These are phyloP conservation scores for Ogataea glucozyma DNA, from an alignment of 805 yeast genomes.

Conservation along the genomic window DNA sequence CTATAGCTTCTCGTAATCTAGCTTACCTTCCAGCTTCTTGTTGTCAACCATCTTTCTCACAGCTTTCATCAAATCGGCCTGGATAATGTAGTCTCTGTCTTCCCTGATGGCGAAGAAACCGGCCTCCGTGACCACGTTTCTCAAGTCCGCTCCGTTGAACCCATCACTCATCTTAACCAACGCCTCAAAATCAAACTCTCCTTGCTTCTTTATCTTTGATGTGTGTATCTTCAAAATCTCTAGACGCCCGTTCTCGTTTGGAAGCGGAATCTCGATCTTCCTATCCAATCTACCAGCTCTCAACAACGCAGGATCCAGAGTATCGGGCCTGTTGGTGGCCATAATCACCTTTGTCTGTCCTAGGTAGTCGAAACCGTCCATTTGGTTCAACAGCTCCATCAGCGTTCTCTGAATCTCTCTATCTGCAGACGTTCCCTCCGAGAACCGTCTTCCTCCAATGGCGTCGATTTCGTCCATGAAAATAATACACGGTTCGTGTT, in stretches of 20 bases:
- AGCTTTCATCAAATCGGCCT: slow-evolving; percentile 95
- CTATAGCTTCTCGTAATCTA: slow-evolving; percentile 91
- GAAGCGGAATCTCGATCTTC: slow-evolving; percentile 92
- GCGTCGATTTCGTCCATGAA: slow-evolving; percentile 99
- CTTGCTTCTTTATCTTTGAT: slow-evolving; percentile 78
- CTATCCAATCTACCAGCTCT: slow-evolving; percentile 98
- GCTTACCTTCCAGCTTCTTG: slow-evolving; percentile 93
- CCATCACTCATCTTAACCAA: slow-evolving; percentile 99
- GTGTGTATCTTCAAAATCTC: slow-evolving; percentile 95
- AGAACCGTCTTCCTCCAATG: slow-evolving; percentile 95
- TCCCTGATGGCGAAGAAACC: slow-evolving; percentile 98
- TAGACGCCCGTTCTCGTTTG: slow-evolving; percentile 92
- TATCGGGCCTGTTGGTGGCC: slow-evolving; percentile 99
- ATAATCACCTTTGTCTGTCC: slow-evolving; percentile 97
- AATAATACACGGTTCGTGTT: slow-evolving; percentile 96
- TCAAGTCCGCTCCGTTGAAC: slow-evolving; percentile 96
- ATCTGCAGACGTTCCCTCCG: slow-evolving; percentile 98
- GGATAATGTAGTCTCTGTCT: slow-evolving; percentile 92
- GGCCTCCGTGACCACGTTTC: slow-evolving; percentile 97
- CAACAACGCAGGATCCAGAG: slow-evolving; percentile 93
- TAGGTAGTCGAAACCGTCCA: slow-evolving; percentile 97
- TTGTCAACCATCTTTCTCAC: slow-evolving; percentile 96
- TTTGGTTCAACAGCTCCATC: slow-evolving; percentile 95
- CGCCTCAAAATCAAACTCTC: slow-evolving; percentile 96
- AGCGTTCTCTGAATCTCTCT: slow-evolving; percentile 97